phyloP scores from a whole-genome alignment of 1,139 yeast species.

The Pichia sp. region DNA sequence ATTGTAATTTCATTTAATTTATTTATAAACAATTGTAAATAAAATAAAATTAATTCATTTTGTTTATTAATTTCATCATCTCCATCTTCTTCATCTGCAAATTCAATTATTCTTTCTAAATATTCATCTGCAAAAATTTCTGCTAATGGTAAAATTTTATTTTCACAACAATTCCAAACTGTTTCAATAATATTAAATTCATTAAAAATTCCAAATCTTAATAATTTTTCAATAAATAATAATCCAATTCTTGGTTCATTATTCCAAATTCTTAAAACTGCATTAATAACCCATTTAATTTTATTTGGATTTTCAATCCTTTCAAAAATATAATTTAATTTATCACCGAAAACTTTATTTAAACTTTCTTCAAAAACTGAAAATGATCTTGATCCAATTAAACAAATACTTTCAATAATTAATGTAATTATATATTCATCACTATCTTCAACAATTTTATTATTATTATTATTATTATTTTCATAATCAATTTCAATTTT shows the following conservation, averaged over 20 bases:
- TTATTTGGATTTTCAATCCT: slow-evolving; percentile 31
- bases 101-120: slow-evolving; percentile 23
- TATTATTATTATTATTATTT: slow-evolving; percentile 15
- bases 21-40: slow-evolving; percentile 61
- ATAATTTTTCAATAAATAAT: slow-evolving; percentile 57
- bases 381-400: slow-evolving; percentile 82
- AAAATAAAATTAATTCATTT: slow-evolving; percentile 29
- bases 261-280: slow-evolving; percentile 72
- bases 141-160: slow-evolving; percentile 15
- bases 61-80: slow-evolving; percentile 1
- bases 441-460: slow-evolving; percentile 33
- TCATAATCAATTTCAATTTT: slow-evolving; percentile 19
- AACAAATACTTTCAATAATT: slow-evolving; percentile 66
- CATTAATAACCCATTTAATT: slow-evolving; percentile 45
- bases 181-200: slow-evolving; percentile 38
- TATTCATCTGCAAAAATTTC: slow-evolving; percentile 27
- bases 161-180: slow-evolving; percentile 36
- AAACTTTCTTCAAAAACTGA: slow-evolving; percentile 59
- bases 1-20: slow-evolving; percentile 1
- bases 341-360: slow-evolving; percentile 26
- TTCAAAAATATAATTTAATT: slow-evolving; percentile 37
- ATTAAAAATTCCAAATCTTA: slow-evolving; percentile 5
- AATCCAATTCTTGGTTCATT: slow-evolving; percentile 78
- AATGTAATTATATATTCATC: slow-evolving; percentile 51
- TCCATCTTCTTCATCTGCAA: slow-evolving; percentile 18